Conservation (phyloP, 1,139 yeast genomes). For the Protomyces arabidopsidicola region DNA sequence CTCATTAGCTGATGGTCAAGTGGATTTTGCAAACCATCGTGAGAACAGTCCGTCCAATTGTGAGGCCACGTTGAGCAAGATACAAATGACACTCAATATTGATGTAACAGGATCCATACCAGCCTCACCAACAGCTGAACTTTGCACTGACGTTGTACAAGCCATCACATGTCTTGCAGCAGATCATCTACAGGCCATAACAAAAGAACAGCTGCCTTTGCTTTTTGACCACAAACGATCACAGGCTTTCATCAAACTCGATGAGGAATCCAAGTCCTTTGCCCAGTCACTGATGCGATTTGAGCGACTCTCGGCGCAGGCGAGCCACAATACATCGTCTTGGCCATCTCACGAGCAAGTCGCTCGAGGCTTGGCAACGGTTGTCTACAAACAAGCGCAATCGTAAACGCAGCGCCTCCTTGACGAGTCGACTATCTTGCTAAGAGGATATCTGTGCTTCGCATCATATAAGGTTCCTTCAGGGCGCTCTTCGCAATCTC, state of each 20-base stretch:
- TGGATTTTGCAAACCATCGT: not conserved
- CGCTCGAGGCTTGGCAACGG: not conserved
- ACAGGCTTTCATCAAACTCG: not conserved
- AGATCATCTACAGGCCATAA: not conserved
- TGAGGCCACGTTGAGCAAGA: no score
- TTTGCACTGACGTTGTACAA: not conserved
- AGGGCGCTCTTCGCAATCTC: constrained; percentile 32
- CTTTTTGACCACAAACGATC: not conserved
- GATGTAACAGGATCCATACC: no score
- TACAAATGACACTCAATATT: no score
- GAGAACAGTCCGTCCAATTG: no score
- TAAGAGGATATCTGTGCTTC: not conserved
- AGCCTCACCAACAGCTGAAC: no score
- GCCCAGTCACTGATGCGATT: not conserved
- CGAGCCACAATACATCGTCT: not conserved
- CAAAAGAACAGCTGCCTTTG: not conserved
- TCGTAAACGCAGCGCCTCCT: not conserved
- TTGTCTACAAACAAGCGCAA: not conserved
- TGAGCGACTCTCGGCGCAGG: not conserved
- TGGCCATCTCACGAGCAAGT: not conserved
- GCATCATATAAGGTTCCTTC: not conserved
- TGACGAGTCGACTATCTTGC: not conserved
- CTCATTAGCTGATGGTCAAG: not conserved
- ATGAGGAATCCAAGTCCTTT: not conserved
- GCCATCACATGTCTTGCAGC: not conserved